Percentiles rank a stretch among this genome's conserved stretches.
Evolutionary conservation across 2,329 filamentous ascomycete species (phyloP).

Genomic region (Trichocomaceae sp.): DNA sequence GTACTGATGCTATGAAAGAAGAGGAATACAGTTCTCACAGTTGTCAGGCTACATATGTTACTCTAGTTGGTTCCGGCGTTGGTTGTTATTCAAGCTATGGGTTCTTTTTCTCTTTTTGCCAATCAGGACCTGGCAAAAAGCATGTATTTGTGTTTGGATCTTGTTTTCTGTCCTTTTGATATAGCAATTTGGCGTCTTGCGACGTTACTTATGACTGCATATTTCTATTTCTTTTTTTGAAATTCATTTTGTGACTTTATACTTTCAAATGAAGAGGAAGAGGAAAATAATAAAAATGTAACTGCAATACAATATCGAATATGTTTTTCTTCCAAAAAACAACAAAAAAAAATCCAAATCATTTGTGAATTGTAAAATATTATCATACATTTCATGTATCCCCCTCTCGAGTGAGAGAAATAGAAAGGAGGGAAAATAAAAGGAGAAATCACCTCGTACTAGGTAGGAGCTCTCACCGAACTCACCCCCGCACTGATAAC

Average conservation of each 20-base stretch:
- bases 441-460: slow-evolving; percentile 23
- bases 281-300: neutral
- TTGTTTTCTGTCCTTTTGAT: neutral
- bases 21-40: neutral
- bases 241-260: neutral
- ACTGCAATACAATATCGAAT: neutral
- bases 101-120: slow-evolving; percentile 2
- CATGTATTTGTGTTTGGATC: slow-evolving; percentile 1
- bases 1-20: neutral
- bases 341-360: neutral
- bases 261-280: neutral
- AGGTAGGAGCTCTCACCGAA: slow-evolving; percentile 51
- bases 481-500: slow-evolving; percentile 95
- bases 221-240: neutral
- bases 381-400: neutral
- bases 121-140: slow-evolving; percentile 5
- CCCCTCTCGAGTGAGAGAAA: neutral
- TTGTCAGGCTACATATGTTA: neutral
- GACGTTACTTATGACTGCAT: neutral
- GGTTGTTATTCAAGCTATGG: neutral
- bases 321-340: neutral
- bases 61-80: slow-evolving; percentile 1
- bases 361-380: neutral
- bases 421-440: neutral
- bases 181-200: slow-evolving; percentile 5